Evolutionary conservation across 2,329 filamentous ascomycete genomes (phyloP), one percentile per base, ranked within the genome.

Genomic region (Xylaria digitata): DNA sequence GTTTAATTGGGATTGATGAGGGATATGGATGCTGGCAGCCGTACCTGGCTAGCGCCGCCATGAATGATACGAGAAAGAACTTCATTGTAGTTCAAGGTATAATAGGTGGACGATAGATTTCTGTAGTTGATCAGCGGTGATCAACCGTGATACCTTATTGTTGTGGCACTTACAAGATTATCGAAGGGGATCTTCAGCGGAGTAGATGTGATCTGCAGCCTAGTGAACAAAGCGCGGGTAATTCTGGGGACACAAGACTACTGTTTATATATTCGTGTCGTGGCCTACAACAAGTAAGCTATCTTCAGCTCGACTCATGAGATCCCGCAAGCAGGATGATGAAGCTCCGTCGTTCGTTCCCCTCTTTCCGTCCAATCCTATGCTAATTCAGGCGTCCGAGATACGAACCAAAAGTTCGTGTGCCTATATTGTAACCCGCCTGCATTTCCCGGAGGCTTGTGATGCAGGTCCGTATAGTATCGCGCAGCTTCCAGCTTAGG

Each of bases 1-100:
- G 43, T 43, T 37, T 1, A 2, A 6, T 30, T 17, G 21, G 1
- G 9, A 15, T 23, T 17, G 13, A 17, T 37, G 11, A 8, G 8
- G 21, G 17, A 5, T 2, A 48, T 42, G 8, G 42, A 13, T 11
- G 1, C 15, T 19, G 50, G n/a, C 26, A 45, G n/a, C 30, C 71
- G 60, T 68, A 74, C 73, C 72, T 65, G 52, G 72, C 71, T 19
- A 75, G 60, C n/a, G 69, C 70, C 58, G 66, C 70, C 9, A 70
- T 17, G 23, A 74, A 45, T 43, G 67, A 59, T 26, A 65, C 62
- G 52, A 71, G 23, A 40, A 65, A 46, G 65, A 68, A 54, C 65
- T 74, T 75, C 73, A 75, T 75, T 0, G 66, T 75, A 13, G 19
- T 15, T 30, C 21, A 11, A 48, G 43, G 56, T 55, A 48, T 26